A percentile compares a stretch with the other conserved stretches of the same genome.
Conservation (phyloP, 2,329 filamentous ascomycete genomes). For the Helotiales sp. region DNA sequence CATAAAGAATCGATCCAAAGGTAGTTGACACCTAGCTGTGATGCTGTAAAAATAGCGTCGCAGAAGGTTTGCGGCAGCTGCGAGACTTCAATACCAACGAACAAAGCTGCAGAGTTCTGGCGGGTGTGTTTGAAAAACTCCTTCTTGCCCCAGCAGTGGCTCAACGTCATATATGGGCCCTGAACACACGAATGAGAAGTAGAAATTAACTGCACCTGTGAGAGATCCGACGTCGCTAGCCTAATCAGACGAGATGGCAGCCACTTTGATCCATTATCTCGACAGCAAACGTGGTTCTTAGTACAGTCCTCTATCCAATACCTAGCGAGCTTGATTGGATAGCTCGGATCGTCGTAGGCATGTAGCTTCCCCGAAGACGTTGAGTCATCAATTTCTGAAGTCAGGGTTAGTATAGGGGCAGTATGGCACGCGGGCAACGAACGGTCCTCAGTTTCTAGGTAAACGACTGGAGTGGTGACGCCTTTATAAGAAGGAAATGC, state of each 20-base stretch:
- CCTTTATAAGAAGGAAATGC: too few relatives aligned
- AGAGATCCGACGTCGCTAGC: neutral
- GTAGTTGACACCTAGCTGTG: neutral
- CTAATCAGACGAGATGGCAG: neutral
- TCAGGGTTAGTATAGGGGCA: neutral
- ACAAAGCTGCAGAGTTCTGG: neutral
- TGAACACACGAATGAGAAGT: neutral
- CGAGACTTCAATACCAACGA: neutral
- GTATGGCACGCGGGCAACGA: too few relatives aligned
- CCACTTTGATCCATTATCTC: neutral
- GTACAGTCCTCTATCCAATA: neutral
- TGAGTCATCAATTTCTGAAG: neutral
- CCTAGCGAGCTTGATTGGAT: neutral
- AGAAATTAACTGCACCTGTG: neutral
- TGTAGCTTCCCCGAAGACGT: too few relatives aligned
- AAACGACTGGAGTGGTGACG: too few relatives aligned
- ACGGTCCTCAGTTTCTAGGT: too few relatives aligned
- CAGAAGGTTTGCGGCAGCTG: neutral
- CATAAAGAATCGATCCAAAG: slow-evolving; percentile 15
- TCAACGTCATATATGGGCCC: neutral
- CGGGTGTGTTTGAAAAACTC: neutral
- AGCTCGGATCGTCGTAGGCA: neutral
- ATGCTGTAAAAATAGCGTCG: neutral
- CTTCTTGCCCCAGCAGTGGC: slow-evolving; percentile 1
- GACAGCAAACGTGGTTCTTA: neutral